Evolutionary conservation across 345 rosid genomes (phyloP).

Genomic region (Nephelium lappaceum): DNA sequence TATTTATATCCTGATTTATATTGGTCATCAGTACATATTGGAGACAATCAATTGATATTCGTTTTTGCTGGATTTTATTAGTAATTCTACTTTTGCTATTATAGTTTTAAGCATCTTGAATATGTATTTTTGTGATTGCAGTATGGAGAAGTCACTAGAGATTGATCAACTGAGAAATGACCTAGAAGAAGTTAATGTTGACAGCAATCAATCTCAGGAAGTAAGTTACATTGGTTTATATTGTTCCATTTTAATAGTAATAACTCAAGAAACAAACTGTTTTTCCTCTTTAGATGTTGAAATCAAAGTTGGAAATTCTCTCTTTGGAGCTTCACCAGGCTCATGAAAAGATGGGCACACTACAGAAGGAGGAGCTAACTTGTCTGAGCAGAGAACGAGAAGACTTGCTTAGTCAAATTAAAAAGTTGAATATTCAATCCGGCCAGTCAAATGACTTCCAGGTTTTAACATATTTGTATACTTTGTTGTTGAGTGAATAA

Average conservation of each 20-base stretch:
- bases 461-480: too few species aligned
- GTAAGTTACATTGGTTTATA: constrained; percentile 41
- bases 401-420: constrained; percentile 15
- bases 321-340: too few species aligned
- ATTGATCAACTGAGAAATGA: constrained; percentile 57
- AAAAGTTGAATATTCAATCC: too few species aligned
- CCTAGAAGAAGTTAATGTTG: constrained; percentile 36
- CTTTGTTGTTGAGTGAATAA: too few species aligned
- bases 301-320: too few species aligned
- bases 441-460: too few species aligned
- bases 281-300: constrained; percentile 1
- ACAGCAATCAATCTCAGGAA: constrained; percentile 46
- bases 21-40: not conserved
- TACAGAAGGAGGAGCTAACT: constrained; percentile 14
- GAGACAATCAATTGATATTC: not conserved
- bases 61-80: constrained; percentile 5
- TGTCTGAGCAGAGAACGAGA: constrained; percentile 49
- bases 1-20: not conserved
- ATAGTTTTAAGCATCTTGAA: not conserved
- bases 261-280: not conserved
- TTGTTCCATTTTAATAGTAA: constrained; percentile 5
- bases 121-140: constrained; percentile 29
- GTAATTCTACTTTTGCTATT: not conserved
- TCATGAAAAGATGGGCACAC: too few species aligned
- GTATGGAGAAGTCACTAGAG: constrained; percentile 55